A percentile compares a stretch with the other conserved stretches of the same genome.
Conservation (phyloP, 176 grass and related monocot species). For the Phoenix roebelenii region DNA sequence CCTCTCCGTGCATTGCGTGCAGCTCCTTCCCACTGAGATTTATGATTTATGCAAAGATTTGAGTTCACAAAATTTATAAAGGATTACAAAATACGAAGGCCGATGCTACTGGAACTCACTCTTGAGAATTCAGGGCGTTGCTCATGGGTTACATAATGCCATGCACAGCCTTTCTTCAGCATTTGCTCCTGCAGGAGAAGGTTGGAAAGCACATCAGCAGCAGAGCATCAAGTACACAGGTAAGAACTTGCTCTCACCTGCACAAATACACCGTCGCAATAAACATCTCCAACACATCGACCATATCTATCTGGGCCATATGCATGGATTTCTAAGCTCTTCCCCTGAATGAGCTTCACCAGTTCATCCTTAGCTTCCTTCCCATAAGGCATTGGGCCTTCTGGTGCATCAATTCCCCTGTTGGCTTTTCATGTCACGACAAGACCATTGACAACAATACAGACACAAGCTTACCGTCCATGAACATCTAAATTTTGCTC, state of each 20-base stretch:
- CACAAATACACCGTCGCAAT: slow-evolving; percentile 46
- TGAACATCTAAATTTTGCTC: neutral
- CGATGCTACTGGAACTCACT: too few species aligned
- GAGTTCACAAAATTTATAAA: too few species aligned
- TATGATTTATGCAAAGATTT: neutral
- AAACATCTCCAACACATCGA: slow-evolving; percentile 40
- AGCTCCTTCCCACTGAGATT: neutral
- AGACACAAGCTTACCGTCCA: neutral
- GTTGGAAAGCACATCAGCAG: too few species aligned
- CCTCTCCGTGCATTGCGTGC: neutral
- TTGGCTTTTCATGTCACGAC: slow-evolving; percentile 2
- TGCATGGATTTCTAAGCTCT: slow-evolving; percentile 36
- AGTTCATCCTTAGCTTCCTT: slow-evolving; percentile 43
- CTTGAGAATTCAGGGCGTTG: slow-evolving; percentile 12
- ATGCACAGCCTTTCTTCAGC: slow-evolving; percentile 21
- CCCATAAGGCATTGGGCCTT: slow-evolving; percentile 40
- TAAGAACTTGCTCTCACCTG: slow-evolving; percentile 26
- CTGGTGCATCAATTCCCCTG: slow-evolving; percentile 66
- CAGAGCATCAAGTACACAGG: too few species aligned
- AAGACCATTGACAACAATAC: too few species aligned
- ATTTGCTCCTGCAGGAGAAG: slow-evolving; percentile 7
- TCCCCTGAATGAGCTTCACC: slow-evolving; percentile 38
- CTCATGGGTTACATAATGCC: neutral
- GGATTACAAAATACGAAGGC: too few species aligned
- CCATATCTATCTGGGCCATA: slow-evolving; percentile 42